Conservation (phyloP, 495 filamentous ascomycete genomes). For the Trypethelium eluteriae region DNA sequence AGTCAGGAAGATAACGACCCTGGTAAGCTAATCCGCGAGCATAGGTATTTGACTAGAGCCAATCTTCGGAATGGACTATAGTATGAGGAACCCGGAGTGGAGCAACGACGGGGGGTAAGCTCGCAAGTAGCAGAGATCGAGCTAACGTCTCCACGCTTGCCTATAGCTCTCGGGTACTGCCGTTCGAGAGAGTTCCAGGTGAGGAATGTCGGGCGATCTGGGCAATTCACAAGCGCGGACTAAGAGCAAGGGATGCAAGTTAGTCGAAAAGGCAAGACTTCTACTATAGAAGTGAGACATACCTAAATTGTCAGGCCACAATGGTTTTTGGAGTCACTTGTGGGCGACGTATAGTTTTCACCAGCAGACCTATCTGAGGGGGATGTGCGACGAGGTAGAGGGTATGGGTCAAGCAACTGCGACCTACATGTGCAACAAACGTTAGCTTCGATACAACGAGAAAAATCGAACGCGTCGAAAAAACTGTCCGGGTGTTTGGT, state of each 20-base stretch:
- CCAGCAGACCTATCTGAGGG: neutral
- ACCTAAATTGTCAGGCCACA: neutral
- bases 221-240: neutral
- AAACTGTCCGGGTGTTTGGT: neutral
- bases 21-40: constrained; percentile 26
- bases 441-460: neutral
- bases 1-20: constrained; percentile 18
- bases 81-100: constrained; percentile 16
- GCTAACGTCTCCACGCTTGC: constrained; percentile 36
- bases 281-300: neutral
- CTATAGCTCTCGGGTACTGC: constrained; percentile 9
- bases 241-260: constrained; percentile 6
- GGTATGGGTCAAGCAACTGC: neutral
- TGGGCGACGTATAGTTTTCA: neutral
- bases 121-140: constrained; percentile 34
- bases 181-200: neutral
- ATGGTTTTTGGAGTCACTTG: neutral
- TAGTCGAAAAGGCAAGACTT: neutral
- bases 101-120: constrained; percentile 13
- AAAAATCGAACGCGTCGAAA: neutral
- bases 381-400: neutral
- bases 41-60: constrained; percentile 25
- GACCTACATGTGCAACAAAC: neutral
- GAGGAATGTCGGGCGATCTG: neutral
- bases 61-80: constrained; percentile 19